Evolutionary conservation across 345 rosid genomes (phyloP), one percentile per base, ranked within the genome.

Genomic region (Melaleuca quinquenervia): DNA sequence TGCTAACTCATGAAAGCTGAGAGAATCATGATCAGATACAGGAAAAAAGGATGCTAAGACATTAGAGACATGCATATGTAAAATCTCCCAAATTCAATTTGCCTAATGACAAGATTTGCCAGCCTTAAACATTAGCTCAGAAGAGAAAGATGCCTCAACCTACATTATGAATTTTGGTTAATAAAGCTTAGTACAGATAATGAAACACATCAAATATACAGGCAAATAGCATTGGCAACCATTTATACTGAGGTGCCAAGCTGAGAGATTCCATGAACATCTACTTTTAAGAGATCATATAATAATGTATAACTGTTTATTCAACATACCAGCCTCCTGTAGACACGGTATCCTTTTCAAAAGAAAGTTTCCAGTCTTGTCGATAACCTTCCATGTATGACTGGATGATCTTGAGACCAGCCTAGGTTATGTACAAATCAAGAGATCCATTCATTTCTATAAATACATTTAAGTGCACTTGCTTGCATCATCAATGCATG

Each of bases 341-440:
- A 83, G 90, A 87, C 10, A 94, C 96, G 0, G 98, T 97, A 84
- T 95, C 98, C 70, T 89, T 92, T 90, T 92, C 95, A 82, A 86
- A 93, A 20, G 98, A 96, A 90, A 97, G 98, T 86, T 96, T 92
- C 99, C 98, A 97, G 90, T 97, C 98, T 90, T 95, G 99, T 78
- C 96, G 93, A 88, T 95, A 97, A 83, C 98, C 98, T 93, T 94
- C 98, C 98, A 92, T 95, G 92, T 96, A 96, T 8, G 58, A 88
- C 89, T 97, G 95, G 83, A 97, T 92, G 86, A 96, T 93, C 95
- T 96, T 94, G 58, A 97, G 91, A 87, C 97, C 99, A 54, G 98
- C 97, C 99, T 96, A 88, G 85, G 55, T 48, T 56, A 82, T 75
- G 80, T 4, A 18, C 60, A 41, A 48, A 8, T 16, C 13, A 84